phyloP scores from a whole-genome alignment of 345 rosid species.

The Syzygium grande region DNA sequence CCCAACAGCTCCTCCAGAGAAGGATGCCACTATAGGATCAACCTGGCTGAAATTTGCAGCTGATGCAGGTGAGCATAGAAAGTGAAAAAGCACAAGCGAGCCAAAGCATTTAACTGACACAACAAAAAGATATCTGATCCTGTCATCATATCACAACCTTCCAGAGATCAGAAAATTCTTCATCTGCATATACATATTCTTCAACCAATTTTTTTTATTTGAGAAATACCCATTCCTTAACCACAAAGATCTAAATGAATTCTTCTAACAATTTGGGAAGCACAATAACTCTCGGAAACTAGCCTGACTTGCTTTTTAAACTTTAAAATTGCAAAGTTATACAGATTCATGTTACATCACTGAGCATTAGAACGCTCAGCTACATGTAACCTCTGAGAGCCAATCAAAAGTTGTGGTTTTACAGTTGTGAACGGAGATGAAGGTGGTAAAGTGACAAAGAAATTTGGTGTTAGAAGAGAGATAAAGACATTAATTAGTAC shows the following conservation, averaged over 20 bases:
- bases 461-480: not conserved
- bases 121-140: not conserved
- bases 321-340: not conserved
- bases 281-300: not conserved
- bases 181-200: not conserved
- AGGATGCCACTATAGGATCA: conserved; percentile 96
- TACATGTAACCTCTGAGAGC: not conserved
- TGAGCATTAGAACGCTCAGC: not conserved
- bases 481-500: conserved; percentile 16
- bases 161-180: not conserved
- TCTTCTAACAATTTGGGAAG: not conserved
- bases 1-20: conserved; percentile 98
- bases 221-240: not conserved
- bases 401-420: not conserved
- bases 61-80: not conserved
- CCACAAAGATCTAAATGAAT: not conserved
- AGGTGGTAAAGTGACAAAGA: not conserved
- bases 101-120: not conserved
- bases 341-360: not conserved
- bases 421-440: not conserved
- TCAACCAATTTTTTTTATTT: not conserved
- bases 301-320: not conserved
- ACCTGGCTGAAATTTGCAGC: conserved; percentile 54
- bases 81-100: not conserved
- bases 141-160: not conserved